A percentile compares a stretch with the other conserved stretches of the same genome.
Evolutionary conservation across 2,329 filamentous ascomycete genomes (phyloP).

Genomic region (Camptophora hylomeconis): DNA sequence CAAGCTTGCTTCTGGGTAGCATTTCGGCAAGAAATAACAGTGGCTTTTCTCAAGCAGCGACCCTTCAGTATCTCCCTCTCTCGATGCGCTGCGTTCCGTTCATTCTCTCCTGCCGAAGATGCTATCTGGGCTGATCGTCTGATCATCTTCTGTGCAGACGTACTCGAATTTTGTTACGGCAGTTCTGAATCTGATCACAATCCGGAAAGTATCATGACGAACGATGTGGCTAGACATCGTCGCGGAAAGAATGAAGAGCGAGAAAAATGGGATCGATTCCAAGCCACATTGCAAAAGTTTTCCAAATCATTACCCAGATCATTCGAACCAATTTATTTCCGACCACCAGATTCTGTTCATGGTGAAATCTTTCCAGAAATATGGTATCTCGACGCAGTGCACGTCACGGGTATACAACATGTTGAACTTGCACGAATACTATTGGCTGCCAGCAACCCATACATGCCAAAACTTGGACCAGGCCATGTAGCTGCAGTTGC

Average conservation of each 20-base stretch:
- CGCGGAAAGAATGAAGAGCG: neutral
- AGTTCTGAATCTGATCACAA: too few species aligned
- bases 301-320: conserved; percentile 27
- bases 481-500: conserved; percentile 11
- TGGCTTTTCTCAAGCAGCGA: conserved; percentile 30
- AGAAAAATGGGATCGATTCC: conserved; percentile 25
- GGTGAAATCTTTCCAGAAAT: conserved; percentile 43
- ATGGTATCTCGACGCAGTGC: conserved; percentile 43
- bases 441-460: conserved; percentile 43
- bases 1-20: conserved; percentile 36
- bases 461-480: conserved; percentile 36
- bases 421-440: conserved; percentile 46
- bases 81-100: conserved; percentile 25
- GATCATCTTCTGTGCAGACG: conserved; percentile 48
- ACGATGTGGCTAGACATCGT: conserved; percentile 6
- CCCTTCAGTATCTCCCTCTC: conserved; percentile 26
- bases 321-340: conserved; percentile 42
- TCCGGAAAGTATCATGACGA: too few species aligned
- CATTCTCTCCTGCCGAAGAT: conserved; percentile 22
- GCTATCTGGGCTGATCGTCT: conserved; percentile 40
- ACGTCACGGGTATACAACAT: conserved; percentile 49
- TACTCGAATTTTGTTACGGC: conserved; percentile 48
- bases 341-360: conserved; percentile 23
- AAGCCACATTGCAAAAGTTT: conserved; percentile 16
- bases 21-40: conserved; percentile 37